A percentile compares a stretch with the other conserved stretches of the same genome.
Conservation (phyloP, 2,329 filamentous ascomycete genomes). For the Cladophialophora carrionii region DNA sequence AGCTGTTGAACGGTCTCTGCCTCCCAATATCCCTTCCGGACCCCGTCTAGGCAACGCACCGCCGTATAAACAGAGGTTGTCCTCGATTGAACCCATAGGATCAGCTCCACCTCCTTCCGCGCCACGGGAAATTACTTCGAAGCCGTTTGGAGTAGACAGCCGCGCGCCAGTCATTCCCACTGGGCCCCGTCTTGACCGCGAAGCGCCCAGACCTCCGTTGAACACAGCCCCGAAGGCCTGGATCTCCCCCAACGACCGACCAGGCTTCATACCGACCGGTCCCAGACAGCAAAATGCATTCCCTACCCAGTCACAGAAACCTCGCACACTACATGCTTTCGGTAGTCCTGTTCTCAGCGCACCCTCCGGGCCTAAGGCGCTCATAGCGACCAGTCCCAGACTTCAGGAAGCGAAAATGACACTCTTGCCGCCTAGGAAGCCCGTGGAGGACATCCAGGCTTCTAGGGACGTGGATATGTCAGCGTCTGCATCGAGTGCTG, state of each 20-base stretch:
- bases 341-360: constrained; percentile 17
- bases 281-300: constrained; percentile 29
- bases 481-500: constrained; percentile 44
- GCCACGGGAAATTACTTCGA: constrained; percentile 20
- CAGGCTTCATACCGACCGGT: constrained; percentile 27
- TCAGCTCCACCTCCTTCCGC: constrained; percentile 25
- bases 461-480: constrained; percentile 37
- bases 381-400: constrained; percentile 27
- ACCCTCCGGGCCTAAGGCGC: constrained; percentile 28
- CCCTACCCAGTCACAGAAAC: constrained; percentile 24
- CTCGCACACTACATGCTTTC: constrained; percentile 14
- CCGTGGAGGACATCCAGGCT: constrained; percentile 15
- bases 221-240: constrained; percentile 28
- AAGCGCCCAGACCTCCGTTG: constrained; percentile 25
- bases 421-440: constrained; percentile 16
- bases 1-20: constrained; percentile 30
- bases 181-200: constrained; percentile 34
- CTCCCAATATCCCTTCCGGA: constrained; percentile 37
- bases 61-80: constrained; percentile 31
- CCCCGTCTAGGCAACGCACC: constrained; percentile 30
- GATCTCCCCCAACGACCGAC: constrained; percentile 33
- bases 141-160: constrained; percentile 25
- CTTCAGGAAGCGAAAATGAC: constrained; percentile 28
- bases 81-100: constrained; percentile 31
- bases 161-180: constrained; percentile 32